These are phyloP conservation scores for Cercospora sesami DNA, from an alignment of 2,329 filamentous ascomycete genomes.

Conservation along the genomic window DNA sequence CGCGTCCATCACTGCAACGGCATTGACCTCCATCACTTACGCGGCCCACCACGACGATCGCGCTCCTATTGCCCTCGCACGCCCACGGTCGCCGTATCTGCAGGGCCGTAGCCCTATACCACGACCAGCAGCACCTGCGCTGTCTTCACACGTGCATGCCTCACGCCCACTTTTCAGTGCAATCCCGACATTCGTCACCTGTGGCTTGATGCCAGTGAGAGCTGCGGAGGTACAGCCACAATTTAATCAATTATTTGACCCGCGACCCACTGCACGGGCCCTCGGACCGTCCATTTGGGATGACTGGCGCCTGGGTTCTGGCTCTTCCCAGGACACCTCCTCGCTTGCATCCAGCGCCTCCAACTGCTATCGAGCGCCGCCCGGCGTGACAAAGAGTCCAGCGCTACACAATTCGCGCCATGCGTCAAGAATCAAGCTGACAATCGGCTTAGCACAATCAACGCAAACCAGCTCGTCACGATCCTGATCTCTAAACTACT, in stretches of 20 bases:
- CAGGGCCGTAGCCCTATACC: neutral
- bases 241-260: neutral
- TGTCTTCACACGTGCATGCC: neutral
- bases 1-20: neutral
- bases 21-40: neutral
- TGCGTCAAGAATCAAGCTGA: neutral
- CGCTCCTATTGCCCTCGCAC: neutral
- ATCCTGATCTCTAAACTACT: neutral
- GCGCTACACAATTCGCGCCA: neutral
- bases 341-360: neutral
- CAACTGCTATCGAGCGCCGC: conserved; percentile 6
- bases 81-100: neutral
- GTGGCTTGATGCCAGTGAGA: neutral
- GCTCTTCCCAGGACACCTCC: neutral
- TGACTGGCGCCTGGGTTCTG: neutral
- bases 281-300: neutral
- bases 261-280: neutral
- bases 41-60: neutral
- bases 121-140: neutral
- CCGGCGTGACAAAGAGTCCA: conserved; percentile 8
- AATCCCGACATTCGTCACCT: neutral
- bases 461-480: neutral
- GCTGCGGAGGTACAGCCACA: neutral
- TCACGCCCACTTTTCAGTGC: neutral
- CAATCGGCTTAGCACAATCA: neutral